Evolutionary conservation across 495 filamentous ascomycete genomes (phyloP).

Genomic region (Cetradonia linearis): DNA sequence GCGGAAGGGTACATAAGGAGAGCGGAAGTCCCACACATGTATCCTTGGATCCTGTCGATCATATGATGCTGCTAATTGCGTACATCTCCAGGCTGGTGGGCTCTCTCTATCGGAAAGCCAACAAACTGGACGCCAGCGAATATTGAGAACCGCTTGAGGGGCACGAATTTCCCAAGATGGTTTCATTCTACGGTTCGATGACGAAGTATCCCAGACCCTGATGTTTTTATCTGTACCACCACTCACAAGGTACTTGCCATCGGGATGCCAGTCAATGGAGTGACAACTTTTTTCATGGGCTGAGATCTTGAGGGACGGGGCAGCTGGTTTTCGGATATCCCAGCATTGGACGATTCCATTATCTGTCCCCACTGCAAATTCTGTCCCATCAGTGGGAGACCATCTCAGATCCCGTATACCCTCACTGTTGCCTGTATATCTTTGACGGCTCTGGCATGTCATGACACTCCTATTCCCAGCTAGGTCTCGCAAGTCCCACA

Average conservation of each 20-base stretch:
- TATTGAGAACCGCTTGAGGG: constrained; percentile 59
- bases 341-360: constrained; percentile 65
- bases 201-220: constrained; percentile 87
- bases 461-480: constrained; percentile 39
- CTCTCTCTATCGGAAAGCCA: constrained; percentile 58
- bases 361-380: constrained; percentile 87
- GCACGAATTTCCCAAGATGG: constrained; percentile 50
- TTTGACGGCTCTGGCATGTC: constrained; percentile 45
- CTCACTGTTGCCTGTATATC: constrained; percentile 57
- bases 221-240: constrained; percentile 74
- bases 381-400: constrained; percentile 72
- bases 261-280: constrained; percentile 89
- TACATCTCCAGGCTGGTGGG: constrained; percentile 55
- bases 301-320: constrained; percentile 60
- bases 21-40: constrained; percentile 86
- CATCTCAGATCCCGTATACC: constrained; percentile 79
- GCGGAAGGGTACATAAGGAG: constrained; percentile 75
- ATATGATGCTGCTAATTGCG: constrained; percentile 58
- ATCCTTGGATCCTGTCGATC: constrained; percentile 57
- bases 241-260: constrained; percentile 81
- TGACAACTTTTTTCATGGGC: constrained; percentile 75
- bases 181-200: constrained; percentile 69
- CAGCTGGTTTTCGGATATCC: constrained; percentile 52
- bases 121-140: constrained; percentile 77
- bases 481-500: constrained; percentile 60